Percentiles rank a stretch among this genome's conserved stretches.
Conservation (phyloP, 1,284 basidiomycete species). For the Rhodotorula glutinis region DNA sequence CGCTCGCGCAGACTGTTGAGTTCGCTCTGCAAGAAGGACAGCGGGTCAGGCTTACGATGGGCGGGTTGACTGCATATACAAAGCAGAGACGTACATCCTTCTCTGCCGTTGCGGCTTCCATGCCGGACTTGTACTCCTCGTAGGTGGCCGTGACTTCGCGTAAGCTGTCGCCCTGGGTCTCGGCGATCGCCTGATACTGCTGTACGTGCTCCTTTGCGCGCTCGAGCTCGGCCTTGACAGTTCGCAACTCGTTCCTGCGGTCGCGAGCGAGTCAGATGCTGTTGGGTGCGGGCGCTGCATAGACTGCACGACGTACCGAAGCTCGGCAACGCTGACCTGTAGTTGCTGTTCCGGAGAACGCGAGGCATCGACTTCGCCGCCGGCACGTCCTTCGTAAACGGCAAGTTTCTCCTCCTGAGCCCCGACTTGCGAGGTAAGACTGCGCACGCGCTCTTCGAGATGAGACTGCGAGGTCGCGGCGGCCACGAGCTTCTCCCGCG, state of each 20-base stretch:
- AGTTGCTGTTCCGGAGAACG: conserved; percentile 69
- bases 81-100: conserved; percentile 67
- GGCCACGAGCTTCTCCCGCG: conserved; percentile 67
- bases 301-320: conserved; percentile 57
- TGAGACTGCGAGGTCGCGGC: conserved; percentile 78
- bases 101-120: conserved; percentile 62
- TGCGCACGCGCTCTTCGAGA: conserved; percentile 70
- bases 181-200: conserved; percentile 78
- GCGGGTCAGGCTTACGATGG: neutral
- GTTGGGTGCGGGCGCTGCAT: neutral
- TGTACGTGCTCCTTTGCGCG: conserved; percentile 68
- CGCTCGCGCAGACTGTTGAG: conserved; percentile 63
- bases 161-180: conserved; percentile 73
- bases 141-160: conserved; percentile 65
- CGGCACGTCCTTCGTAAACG: conserved; percentile 71
- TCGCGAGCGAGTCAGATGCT: conserved; percentile 4
- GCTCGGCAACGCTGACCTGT: conserved; percentile 76
- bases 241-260: conserved; percentile 66
- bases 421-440: conserved; percentile 66
- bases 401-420: conserved; percentile 77
- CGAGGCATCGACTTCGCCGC: conserved; percentile 51
- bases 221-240: conserved; percentile 68
- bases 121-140: conserved; percentile 70
- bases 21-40: conserved; percentile 57
- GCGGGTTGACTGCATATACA: too few species aligned